A percentile compares a stretch with the other conserved stretches of the same genome.
Evolutionary conservation across 2,329 filamentous ascomycete species (phyloP).

Genomic region (Phialemonium atrogriseum): DNA sequence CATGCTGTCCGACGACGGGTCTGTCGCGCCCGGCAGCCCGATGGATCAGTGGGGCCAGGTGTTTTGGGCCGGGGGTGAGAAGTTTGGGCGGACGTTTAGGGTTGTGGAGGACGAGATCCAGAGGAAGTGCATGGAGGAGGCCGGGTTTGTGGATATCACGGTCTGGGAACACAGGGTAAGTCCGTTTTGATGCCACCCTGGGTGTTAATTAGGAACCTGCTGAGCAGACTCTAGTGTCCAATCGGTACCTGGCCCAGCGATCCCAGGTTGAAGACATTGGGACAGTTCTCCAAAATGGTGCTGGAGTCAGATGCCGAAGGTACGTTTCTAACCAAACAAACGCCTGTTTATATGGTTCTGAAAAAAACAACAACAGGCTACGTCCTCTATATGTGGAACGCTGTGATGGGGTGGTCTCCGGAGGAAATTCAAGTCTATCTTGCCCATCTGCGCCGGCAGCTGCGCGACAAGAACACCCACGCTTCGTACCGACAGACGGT

Average conservation of each 20-base stretch:
- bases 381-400: constrained; percentile 11
- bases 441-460: constrained; percentile 7
- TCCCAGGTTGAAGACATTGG: constrained; percentile 6
- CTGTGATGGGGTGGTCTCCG: constrained; percentile 10
- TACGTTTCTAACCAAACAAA: background rate
- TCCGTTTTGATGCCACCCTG: too few species aligned
- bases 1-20: constrained; percentile 43
- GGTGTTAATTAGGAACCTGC: too few species aligned
- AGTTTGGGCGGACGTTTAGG: constrained; percentile 8
- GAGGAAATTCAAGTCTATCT: constrained; percentile 11
- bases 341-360: background rate
- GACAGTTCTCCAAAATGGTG: constrained; percentile 3
- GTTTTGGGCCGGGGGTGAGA: constrained; percentile 8
- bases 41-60: constrained; percentile 30
- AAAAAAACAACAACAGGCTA: constrained; percentile 6
- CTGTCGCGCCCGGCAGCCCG: constrained; percentile 17
- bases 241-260: constrained; percentile 7
- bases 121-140: constrained; percentile 21
- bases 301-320: constrained; percentile 8
- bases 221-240: constrained; percentile 4
- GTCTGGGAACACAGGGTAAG: constrained; percentile 12
- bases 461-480: constrained; percentile 8
- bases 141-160: constrained; percentile 17
- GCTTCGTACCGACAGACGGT: constrained; percentile 2
- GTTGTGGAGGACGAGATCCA: constrained; percentile 24